These are phyloP conservation scores for Coriaria nepalensis DNA, from an alignment of 306 rosid genomes.

Conservation along the genomic window DNA sequence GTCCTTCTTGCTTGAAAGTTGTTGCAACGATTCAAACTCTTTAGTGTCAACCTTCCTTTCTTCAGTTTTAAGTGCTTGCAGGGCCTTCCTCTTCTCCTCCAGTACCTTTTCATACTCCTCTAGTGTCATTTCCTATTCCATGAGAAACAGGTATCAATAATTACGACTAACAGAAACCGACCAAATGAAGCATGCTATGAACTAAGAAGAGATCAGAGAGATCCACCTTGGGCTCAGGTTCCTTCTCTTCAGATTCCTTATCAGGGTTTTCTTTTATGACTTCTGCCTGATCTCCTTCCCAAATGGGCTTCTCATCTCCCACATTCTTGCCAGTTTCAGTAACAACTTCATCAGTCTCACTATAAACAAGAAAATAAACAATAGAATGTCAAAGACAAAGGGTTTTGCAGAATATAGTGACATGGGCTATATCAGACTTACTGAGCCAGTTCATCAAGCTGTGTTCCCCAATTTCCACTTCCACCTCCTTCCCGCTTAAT, in stretches of 20 bases:
- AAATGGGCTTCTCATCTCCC: slow-evolving; percentile 62
- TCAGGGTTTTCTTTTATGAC: slow-evolving; percentile 43
- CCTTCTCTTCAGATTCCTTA: slow-evolving; percentile 57
- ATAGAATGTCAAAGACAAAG: not conserved
- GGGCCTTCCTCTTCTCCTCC: slow-evolving; percentile 79
- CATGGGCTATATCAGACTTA: slow-evolving; percentile 7
- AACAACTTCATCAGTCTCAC: slow-evolving; percentile 53
- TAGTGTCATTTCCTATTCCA: slow-evolving; percentile 74
- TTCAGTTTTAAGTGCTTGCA: slow-evolving; percentile 59
- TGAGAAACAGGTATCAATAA: not conserved
- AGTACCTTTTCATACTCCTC: slow-evolving; percentile 84
- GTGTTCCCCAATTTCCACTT: slow-evolving; percentile 90
- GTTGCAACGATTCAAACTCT: slow-evolving; percentile 76
- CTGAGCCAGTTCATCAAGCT: slow-evolving; percentile 56
- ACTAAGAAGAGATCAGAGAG: not conserved
- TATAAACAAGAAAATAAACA: slow-evolving; percentile 5
- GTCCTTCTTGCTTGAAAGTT: slow-evolving; percentile 77
- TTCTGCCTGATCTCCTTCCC: slow-evolving; percentile 37
- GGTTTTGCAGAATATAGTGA: not conserved
- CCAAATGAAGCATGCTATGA: not conserved
- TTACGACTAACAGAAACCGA: not conserved
- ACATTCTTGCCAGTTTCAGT: slow-evolving; percentile 52
- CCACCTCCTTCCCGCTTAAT: slow-evolving; percentile 82
- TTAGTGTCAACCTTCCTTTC: slow-evolving; percentile 73
- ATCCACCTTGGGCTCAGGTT: slow-evolving; percentile 72